Conservation (phyloP, 2,329 filamentous ascomycete species). For the Truncatella angustata region DNA sequence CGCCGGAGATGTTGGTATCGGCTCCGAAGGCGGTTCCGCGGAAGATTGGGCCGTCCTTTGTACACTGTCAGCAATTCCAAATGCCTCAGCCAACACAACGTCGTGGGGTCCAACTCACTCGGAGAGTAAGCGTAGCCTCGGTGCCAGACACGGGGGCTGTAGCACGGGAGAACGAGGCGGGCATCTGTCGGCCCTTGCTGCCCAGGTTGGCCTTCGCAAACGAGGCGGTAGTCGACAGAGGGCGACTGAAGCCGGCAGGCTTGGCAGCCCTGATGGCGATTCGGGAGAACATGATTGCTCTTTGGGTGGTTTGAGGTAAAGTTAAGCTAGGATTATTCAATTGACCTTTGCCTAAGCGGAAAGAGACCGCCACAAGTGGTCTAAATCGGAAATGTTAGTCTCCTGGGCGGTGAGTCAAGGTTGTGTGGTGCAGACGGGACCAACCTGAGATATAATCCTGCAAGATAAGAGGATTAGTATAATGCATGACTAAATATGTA, state of each 20-base stretch:
- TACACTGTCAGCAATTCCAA: neutral
- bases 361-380: conserved; percentile 54
- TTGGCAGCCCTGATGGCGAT: conserved; percentile 52
- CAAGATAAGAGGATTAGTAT: conserved; percentile 40
- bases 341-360: conserved; percentile 40
- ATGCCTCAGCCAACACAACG: neutral
- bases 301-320: conserved; percentile 17
- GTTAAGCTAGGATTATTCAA: conserved; percentile 28
- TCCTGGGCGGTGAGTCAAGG: conserved; percentile 41
- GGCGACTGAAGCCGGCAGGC: conserved; percentile 46
- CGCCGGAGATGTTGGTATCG: conserved; percentile 93
- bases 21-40: conserved; percentile 95
- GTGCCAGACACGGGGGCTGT: conserved; percentile 68
- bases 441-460: conserved; percentile 77
- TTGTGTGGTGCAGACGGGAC: conserved; percentile 28
- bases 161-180: conserved; percentile 53
- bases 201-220: conserved; percentile 57
- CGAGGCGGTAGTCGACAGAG: conserved; percentile 35
- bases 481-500: conserved; percentile 12
- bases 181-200: conserved; percentile 69
- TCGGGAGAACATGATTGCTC: conserved; percentile 58
- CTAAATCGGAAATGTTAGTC: conserved; percentile 33
- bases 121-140: conserved; percentile 91
- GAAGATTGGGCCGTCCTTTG: conserved; percentile 82
- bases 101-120: conserved; percentile 35